phyloP scores from a whole-genome alignment of 208 protist species.

The Blechomonas ayalai region DNA sequence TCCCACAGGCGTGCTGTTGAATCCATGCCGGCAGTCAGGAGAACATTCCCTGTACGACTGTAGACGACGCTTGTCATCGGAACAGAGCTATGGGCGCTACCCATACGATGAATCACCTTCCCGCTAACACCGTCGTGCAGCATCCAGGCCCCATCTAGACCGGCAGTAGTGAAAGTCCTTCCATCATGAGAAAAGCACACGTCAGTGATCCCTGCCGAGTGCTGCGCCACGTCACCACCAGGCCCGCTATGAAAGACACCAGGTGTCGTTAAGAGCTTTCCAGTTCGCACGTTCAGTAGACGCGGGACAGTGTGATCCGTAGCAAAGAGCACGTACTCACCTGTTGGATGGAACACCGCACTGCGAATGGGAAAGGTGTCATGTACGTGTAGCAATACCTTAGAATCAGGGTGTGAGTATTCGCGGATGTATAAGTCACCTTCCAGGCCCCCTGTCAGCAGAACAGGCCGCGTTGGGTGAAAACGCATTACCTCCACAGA shows the following conservation, averaged over 20 bases:
- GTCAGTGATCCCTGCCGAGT: conserved; percentile 59
- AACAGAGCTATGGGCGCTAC: conserved; percentile 61
- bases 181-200: conserved; percentile 56
- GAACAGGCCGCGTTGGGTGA: conserved; percentile 49
- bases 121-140: conserved; percentile 75
- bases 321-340: conserved; percentile 69
- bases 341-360: conserved; percentile 68
- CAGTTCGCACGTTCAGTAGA: conserved; percentile 60
- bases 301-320: conserved; percentile 67
- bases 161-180: conserved; percentile 48
- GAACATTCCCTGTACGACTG: conserved; percentile 69
- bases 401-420: conserved; percentile 52
- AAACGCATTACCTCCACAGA: conserved; percentile 74
- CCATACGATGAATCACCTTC: conserved; percentile 37
- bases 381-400: conserved; percentile 47
- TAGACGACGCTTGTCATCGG: conserved; percentile 75
- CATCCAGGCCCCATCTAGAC: conserved; percentile 67
- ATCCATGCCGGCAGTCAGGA: conserved; percentile 83
- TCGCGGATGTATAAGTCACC: conserved; percentile 57
- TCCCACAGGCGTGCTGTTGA: conserved; percentile 77
- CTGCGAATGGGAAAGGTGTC: conserved; percentile 68
- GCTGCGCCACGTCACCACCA: conserved; percentile 16
- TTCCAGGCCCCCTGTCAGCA: conserved; percentile 62
- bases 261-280: conserved; percentile 44
- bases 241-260: conserved; percentile 14